Evolutionary conservation across 2,329 filamentous ascomycete species (phyloP), one percentile per base, ranked within the genome.

Genomic region (Fonsecaea nubica): DNA sequence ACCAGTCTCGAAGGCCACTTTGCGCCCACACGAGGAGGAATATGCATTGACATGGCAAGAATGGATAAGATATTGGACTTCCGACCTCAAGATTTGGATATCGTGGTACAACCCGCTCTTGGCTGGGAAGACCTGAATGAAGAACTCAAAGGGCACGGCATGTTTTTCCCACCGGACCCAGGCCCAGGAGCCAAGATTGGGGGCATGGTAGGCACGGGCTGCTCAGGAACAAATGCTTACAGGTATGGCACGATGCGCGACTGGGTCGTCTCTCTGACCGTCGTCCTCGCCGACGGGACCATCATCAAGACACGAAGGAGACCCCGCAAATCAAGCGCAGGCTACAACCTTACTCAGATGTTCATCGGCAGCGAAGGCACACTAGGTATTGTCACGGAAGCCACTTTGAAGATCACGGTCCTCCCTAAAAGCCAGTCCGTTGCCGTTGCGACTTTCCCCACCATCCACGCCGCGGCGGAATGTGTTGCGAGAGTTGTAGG

Each of bases 211-310:
- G 81, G 81, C 9, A 84, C 82, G 9, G 81, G 81, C 54, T 84
- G 82, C 69, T 83, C 81, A 4, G 93, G 93, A 66, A 97, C 93
- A 13, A 97, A 97, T 77, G 90, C 93, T 15, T 96, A 96, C 81
- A 86, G 93, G 65, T 97, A 96, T 77, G 93, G 93, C 69, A 97
- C 93, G 1, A 97, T 97, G 92, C 89, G 92, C 69, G 93, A 97
- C 76, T 97, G 93, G 93, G 93, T 97, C 12, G 81, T 96, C 25
- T 90, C 87, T 62, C 80, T 97, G 71, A 97, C 93, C 0, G 92
- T 96, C 3, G 93, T 97, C 10, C 84, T 97, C 73, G 93, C 93
- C 18, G 93, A 97, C 77, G 93, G 93, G 58, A 96, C 93, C 1
- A 80, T 97, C 59, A 90, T 97, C 80, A 94, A 93, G 83, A 97